Base-by-base conservation (phyloP, 805 yeast species). In the Sugiyamaella lignohabitans region DNA sequence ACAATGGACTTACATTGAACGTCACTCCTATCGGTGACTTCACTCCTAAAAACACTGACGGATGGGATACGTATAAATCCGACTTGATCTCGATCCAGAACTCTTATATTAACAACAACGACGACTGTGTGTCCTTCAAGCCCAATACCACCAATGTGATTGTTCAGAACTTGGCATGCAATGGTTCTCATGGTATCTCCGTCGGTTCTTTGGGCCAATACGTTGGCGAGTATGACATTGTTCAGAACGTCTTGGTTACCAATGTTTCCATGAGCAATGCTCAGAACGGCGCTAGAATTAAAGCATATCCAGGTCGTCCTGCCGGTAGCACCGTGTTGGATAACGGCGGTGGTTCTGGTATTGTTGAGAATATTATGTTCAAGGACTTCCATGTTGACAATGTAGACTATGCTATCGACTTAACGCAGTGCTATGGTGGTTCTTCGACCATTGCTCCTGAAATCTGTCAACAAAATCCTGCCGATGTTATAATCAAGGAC, bases 71-170 rank as follows among this genome's bases (percentile, higher is more conserved):
- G 8, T 27, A 27, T 27, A 27, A 27, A 27, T 27, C 32, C 8
- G 32, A 27, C 14, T 27, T 27, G 14, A 27, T 27, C 14, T 8
- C 14, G 8, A 27, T 38, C 6, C 43, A 40, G 8, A 24, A 40
- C 22, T 40, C 43, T 24, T 11, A 40, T n/a, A 24, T 40, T 17
- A 40, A 20, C 11, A 40, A 40, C 20, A 40, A 40, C n/a, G 43
- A 40, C 14, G 43, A 40, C 5, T 40, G 43, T 22, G 43, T 40
- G 4, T 40, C 43, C 4, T 20, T 40, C 10, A 40, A 40, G 20
- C 22, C 43, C 5, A 20, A 20, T 18, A 10, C 43, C 16, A 11
- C 18, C 8, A 18, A 40, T 24, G 38, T 24, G 5, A 5, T 40
- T 20, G 43, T 40, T 16, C 43, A 40, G 20, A 24, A 40, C 17